These are phyloP conservation scores for Brassica napus DNA, from an alignment of 345 rosid species.

Conservation along the genomic window DNA sequence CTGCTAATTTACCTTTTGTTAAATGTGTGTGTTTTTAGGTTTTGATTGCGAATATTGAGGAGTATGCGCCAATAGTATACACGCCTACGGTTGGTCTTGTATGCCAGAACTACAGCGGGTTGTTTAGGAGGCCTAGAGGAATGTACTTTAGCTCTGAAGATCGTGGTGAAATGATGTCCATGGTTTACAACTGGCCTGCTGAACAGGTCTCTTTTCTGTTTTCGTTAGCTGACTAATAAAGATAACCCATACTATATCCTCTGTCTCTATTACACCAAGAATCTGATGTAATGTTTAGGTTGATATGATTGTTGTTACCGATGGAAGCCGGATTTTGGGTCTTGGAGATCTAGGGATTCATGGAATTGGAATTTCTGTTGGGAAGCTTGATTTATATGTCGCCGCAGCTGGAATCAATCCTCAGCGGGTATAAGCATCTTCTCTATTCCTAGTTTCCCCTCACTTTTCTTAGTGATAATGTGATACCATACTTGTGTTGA, in stretches of 20 bases:
- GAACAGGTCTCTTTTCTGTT: slow-evolving; percentile 65
- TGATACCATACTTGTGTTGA: slow-evolving; percentile 16
- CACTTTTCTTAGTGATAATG: slow-evolving; percentile 3
- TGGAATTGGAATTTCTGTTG: slow-evolving; percentile 93
- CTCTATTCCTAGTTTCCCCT: background rate
- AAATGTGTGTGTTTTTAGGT: slow-evolving; percentile 45
- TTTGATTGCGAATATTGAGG: slow-evolving; percentile 83
- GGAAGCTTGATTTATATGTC: slow-evolving; percentile 94
- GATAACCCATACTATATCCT: background rate
- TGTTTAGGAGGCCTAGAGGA: slow-evolving; percentile 98
- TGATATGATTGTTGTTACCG: slow-evolving; percentile 99
- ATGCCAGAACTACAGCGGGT: slow-evolving; percentile 92
- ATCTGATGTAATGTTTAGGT: slow-evolving; percentile 53
- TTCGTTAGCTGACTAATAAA: slow-evolving; percentile 10
- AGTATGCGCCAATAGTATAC: slow-evolving; percentile 95
- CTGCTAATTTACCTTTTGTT: background rate
- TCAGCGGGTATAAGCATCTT: slow-evolving; percentile 65
- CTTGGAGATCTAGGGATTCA: slow-evolving; percentile 99
- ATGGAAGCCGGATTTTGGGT: slow-evolving; percentile 98
- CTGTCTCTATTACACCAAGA: background rate
- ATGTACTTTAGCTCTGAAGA: slow-evolving; percentile 96
- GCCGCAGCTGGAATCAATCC: slow-evolving; percentile 99
- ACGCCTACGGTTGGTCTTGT: slow-evolving; percentile 98
- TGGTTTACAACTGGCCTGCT: slow-evolving; percentile 99
- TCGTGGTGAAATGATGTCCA: slow-evolving; percentile 99